Base-by-base conservation (phyloP, 2,329 filamentous ascomycete genomes). In the Cyphellophora europaea region DNA sequence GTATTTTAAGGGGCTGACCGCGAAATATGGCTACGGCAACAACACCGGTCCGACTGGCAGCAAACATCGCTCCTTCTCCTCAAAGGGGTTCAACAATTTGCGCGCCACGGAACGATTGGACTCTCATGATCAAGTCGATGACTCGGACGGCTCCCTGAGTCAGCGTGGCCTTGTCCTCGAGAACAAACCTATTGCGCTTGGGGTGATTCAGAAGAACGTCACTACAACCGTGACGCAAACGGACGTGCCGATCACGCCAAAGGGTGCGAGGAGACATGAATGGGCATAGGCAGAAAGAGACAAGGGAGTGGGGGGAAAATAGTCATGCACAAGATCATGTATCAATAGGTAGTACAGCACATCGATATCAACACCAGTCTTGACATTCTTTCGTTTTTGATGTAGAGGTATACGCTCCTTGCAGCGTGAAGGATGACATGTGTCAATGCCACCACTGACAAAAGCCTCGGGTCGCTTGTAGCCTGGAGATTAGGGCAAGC, bases 21-120 rank as follows among this genome's bases (percentile, higher is more conserved):
- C 21, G 5, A 33, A 21, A 16, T 33, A 33, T 25, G 32, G 32
- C 11, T 33, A 33, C 12, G 32, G 15, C 8, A 32, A 15, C 5
- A 14, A 32, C n/a, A 15, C 30, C 6, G n/a, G 30, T 16, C 12
- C 12, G 14, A 11, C 12, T 16, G 30, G 30, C 14, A 18, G 30
- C 6, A 12, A 32, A 12, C 12, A 32, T 10, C 30, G 16, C 5
- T 29, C 27, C 8, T 29, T 29, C 27, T 32, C 30, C 5, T 6
- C 6, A 5, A 32, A 32, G 18, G 30, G 6, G 11, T 32, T 32
- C n/a, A 14, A 6, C 12, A 32, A 6, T 18, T 5, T 8, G 5
- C 12, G 16, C 12, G 14, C n/a, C 12, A 32, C n/a, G 30, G 30
- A 32, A 18, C 30, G 30, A 6, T 14, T 18, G 30, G 14, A 16